Evolutionary conservation across 2,329 filamentous ascomycete species (phyloP), one percentile per base, ranked within the genome.

Genomic region (Domatiomyces globalis): DNA sequence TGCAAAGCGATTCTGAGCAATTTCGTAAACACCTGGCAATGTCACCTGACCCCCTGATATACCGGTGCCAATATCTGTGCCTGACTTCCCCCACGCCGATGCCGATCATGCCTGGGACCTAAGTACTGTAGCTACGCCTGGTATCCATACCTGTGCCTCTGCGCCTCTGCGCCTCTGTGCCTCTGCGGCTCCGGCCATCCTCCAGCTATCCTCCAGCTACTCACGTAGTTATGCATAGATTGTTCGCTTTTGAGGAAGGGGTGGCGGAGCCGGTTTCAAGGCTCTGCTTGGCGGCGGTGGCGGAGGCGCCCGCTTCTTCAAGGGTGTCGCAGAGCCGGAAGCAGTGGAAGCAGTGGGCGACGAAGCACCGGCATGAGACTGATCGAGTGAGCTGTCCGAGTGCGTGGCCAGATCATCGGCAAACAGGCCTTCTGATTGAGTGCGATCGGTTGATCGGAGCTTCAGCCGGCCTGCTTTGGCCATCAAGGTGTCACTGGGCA

Each of bases 211-310:
- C 4, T 15, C 10, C 33, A 39, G 33, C 33, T 3, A 15, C 33
- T 39, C 10, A 15, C 33, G 12, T 15, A 5, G 10, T 39, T 42
- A 58, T 6, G 55, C 61, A 17, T 59, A 51, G 45, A 54, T 49
- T 22, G 43, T 67, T 58, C 78, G 69, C 71, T 83, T 83, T 68
- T 80, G 75, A 19, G 81, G 80, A 9, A 78, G 78, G 19, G 79
- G 80, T 39, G 78, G 78, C 54, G 80, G 79, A 19, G 77, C 75
- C 10, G 80, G 79, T 65, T 84, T 84, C 72, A 83, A 84, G 36
- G 76, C 68, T 61, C 80, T 69, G 19, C 75, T 76, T 7, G 78
- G 76, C 22, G 78, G 78, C 20, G 80, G 81, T 25, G 81, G 80
- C 18, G 81, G 80, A 46, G 79, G 77, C 20, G 73, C 74, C 65